Percentiles rank a stretch among this genome's conserved stretches.
Evolutionary conservation across 352 stramenopile genomes (phyloP).

Genomic region (Phytopythium delawarense): DNA sequence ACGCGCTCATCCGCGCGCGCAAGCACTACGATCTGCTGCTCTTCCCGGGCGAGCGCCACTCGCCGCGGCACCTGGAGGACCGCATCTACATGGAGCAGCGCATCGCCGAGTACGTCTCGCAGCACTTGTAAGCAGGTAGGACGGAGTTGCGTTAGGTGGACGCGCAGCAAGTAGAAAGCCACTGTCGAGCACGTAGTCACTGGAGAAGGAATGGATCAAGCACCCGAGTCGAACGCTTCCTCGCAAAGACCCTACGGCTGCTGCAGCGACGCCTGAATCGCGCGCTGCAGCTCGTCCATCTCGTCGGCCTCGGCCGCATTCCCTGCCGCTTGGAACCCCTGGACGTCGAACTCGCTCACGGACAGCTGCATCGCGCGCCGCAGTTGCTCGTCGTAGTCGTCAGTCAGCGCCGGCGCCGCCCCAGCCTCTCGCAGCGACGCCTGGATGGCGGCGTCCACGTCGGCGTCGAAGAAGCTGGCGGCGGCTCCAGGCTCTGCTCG

Average conservation of each 20-base stretch:
- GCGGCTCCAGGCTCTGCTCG: slow-evolving; percentile 3
- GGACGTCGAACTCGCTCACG: slow-evolving; percentile 30
- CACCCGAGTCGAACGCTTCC: not conserved
- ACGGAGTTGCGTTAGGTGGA: no score
- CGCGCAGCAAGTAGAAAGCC: not conserved
- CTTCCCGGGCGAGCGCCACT: slow-evolving; percentile 96
- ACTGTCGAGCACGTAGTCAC: not conserved
- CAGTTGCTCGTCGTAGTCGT: slow-evolving; percentile 61
- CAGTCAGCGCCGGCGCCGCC: not conserved
- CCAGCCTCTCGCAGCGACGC: slow-evolving; percentile 38
- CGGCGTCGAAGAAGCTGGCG: slow-evolving; percentile 30
- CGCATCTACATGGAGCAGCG: slow-evolving; percentile 95
- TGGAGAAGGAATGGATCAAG: not conserved
- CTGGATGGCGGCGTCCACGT: slow-evolving; percentile 65
- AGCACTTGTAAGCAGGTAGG: slow-evolving; percentile 46
- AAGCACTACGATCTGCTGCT: slow-evolving; percentile 97
- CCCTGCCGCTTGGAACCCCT: not conserved
- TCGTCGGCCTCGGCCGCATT: slow-evolving; percentile 42
- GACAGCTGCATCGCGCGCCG: slow-evolving; percentile 57
- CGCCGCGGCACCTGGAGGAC: slow-evolving; percentile 89
- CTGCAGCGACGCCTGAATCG: slow-evolving; percentile 75
- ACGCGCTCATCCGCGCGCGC: slow-evolving; percentile 89
- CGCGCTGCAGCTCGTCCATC: slow-evolving; percentile 72
- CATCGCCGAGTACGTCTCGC: slow-evolving; percentile 85
- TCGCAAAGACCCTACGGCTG: slow-evolving; percentile 21